Evolutionary conservation across 1,139 yeast species (phyloP).

Genomic region (Magnusiomyces clavatus): DNA sequence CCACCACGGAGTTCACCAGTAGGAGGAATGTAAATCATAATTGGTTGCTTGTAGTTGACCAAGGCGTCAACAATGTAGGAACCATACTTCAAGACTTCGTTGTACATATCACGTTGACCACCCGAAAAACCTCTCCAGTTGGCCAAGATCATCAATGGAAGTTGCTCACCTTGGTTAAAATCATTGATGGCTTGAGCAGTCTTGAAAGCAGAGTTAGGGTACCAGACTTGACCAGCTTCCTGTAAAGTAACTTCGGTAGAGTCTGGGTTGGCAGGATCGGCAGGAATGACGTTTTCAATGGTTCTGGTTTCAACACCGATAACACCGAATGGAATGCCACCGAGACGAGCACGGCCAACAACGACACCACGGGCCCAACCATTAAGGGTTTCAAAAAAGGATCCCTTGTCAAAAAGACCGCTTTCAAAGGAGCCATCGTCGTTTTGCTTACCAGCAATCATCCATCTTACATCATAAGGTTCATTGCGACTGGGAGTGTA

Average conservation of each 20-base stretch:
- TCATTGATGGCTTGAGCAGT: slow-evolving; percentile 98
- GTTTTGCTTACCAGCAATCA: slow-evolving; percentile 74
- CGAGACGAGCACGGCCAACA: slow-evolving; percentile 96
- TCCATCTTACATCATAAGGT: slow-evolving; percentile 88
- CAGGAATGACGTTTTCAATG: slow-evolving; percentile 85
- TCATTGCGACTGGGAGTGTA: slow-evolving; percentile 66
- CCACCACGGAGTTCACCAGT: slow-evolving; percentile 99
- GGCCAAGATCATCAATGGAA: slow-evolving; percentile 94
- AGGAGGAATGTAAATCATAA: slow-evolving; percentile 94
- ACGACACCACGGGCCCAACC: slow-evolving; percentile 99
- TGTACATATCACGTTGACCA: slow-evolving; percentile 99
- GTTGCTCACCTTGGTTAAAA: slow-evolving; percentile 94
- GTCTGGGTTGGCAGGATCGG: slow-evolving; percentile 96
- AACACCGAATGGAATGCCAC: slow-evolving; percentile 98
- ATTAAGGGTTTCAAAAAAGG: slow-evolving; percentile 94
- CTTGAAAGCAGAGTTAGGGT: slow-evolving; percentile 97
- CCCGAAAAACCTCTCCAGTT: slow-evolving; percentile 99
- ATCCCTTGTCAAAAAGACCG: slow-evolving; percentile 85
- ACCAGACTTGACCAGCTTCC: slow-evolving; percentile 99
- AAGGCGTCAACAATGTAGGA: slow-evolving; percentile 94
- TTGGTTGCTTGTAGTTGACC: slow-evolving; percentile 93
- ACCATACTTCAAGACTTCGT: slow-evolving; percentile 94
- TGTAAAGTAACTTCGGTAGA: slow-evolving; percentile 81
- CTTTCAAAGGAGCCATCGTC: slow-evolving; percentile 64
- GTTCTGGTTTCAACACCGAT: slow-evolving; percentile 91